These are phyloP conservation scores for Salpingoeca rosetta DNA, from an alignment of 78 protist genomes.

Conservation along the genomic window DNA sequence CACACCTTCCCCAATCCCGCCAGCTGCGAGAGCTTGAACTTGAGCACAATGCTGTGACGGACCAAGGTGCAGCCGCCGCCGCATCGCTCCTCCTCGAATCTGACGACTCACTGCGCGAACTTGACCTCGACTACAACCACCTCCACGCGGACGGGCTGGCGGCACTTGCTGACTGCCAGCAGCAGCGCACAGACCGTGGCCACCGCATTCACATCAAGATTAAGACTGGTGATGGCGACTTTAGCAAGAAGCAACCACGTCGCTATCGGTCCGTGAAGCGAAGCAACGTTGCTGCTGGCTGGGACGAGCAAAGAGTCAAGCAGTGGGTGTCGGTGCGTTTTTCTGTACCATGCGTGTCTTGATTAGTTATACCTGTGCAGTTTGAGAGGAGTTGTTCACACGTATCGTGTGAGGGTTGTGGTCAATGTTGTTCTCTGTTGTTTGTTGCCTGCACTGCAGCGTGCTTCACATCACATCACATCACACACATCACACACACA, in stretches of 20 bases:
- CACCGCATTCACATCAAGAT: neutral
- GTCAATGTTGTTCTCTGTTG: too few relatives aligned
- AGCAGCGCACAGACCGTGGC: neutral
- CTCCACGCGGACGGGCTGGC: neutral
- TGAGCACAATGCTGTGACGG: neutral
- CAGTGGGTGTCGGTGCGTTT: too few relatives aligned
- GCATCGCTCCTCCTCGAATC: too few relatives aligned
- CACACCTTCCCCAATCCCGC: too few relatives aligned
- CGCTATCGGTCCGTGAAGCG: too few relatives aligned
- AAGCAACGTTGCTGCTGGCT: neutral
- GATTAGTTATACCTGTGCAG: too few relatives aligned
- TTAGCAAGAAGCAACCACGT: neutral
- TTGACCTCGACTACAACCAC: neutral
- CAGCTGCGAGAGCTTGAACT: neutral
- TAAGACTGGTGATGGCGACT: neutral
- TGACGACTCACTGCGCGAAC: neutral
- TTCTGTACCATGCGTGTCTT: too few relatives aligned
- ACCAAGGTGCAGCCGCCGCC: too few relatives aligned
- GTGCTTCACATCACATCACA: constrained; percentile 1
- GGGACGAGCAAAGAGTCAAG: neutral
- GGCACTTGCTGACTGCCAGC: neutral
- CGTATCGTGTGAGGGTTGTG: too few relatives aligned
- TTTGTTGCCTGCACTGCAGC: neutral
- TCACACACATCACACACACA: too few relatives aligned
- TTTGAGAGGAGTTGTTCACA: too few relatives aligned